These are phyloP conservation scores for Plasmopara viticola DNA, from an alignment of 352 stramenopile genomes.

Conservation along the genomic window DNA sequence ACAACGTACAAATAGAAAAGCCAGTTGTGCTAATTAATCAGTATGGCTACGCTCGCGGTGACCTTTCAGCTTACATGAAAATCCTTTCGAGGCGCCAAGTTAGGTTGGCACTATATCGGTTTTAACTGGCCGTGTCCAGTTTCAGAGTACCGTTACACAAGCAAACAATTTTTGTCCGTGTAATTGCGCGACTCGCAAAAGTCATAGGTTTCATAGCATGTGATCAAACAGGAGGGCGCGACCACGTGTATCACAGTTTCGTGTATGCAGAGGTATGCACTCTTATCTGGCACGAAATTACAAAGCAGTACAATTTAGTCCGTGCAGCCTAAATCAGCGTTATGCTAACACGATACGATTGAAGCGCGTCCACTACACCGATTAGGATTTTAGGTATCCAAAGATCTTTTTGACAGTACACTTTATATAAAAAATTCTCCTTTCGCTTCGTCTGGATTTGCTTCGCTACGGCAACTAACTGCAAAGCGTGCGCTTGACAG, in stretches of 20 bases:
- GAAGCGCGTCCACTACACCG: not conserved
- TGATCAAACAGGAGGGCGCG: not conserved
- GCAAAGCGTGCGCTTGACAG: not conserved
- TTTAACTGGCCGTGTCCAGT: slow-evolving; percentile 4
- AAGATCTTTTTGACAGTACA: no score
- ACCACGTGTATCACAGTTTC: not conserved
- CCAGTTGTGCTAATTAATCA: slow-evolving; percentile 7
- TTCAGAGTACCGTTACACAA: slow-evolving; percentile 3
- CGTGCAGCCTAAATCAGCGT: not conserved
- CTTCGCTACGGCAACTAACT: not conserved
- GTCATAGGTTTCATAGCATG: not conserved
- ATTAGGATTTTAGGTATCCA: not conserved
- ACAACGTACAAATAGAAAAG: slow-evolving; percentile 11
- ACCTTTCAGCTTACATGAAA: not conserved
- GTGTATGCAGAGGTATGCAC: not conserved
- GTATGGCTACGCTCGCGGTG: slow-evolving; percentile 5
- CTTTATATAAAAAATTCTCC: no score
- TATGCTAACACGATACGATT: not conserved
- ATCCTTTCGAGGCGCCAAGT: not conserved
- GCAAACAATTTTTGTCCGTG: not conserved
- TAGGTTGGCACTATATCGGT: not conserved
- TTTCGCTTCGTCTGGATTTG: no score
- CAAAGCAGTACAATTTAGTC: not conserved
- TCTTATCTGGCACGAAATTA: not conserved
- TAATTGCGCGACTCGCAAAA: not conserved